phyloP scores from a whole-genome alignment of 148 eudicot genomes.

The Rhododendron ferrugineum region DNA sequence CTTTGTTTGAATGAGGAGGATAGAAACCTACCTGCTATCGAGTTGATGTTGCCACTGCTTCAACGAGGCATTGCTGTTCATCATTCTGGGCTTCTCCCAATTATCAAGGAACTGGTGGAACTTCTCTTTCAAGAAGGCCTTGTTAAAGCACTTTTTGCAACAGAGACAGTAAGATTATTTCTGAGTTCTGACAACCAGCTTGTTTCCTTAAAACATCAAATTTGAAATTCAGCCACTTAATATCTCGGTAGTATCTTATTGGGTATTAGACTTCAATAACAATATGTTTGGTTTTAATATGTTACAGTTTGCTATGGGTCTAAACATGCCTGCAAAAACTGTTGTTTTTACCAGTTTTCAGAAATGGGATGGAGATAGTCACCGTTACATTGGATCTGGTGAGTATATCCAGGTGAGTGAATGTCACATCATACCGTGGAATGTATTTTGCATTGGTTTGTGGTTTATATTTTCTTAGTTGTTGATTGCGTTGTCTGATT shows the following conservation, averaged over 20 bases:
- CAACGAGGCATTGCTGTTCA: conserved; percentile 98
- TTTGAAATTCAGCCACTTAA: not conserved
- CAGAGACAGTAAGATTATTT: conserved; percentile 70
- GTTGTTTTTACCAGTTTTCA: conserved; percentile 91
- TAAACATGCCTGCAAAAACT: conserved; percentile 99
- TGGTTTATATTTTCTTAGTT: conserved; percentile 5
- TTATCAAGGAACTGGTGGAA: conserved; percentile 93
- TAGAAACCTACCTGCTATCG: conserved; percentile 84
- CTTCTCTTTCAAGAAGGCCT: conserved; percentile 98
- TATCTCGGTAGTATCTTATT: not conserved
- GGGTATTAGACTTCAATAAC: not conserved
- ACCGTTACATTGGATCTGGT: conserved; percentile 92
- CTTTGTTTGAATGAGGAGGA: conserved; percentile 93
- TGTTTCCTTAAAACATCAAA: not conserved
- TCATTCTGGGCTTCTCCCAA: conserved; percentile 97
- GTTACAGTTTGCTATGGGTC: conserved; percentile 94
- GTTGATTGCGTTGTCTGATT: conserved; percentile 8
- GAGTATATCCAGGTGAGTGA: conserved; percentile 99
- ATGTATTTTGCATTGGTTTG: not conserved
- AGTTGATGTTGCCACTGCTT: conserved; percentile 90
- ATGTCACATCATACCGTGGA: not conserved
- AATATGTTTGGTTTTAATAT: conserved; percentile 10
- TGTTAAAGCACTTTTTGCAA: conserved; percentile 95
- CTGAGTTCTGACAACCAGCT: not conserved
- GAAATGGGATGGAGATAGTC: conserved; percentile 98